phyloP scores from a whole-genome alignment of 2,329 filamentous ascomycete genomes.

The Cercospora brassicicola region DNA sequence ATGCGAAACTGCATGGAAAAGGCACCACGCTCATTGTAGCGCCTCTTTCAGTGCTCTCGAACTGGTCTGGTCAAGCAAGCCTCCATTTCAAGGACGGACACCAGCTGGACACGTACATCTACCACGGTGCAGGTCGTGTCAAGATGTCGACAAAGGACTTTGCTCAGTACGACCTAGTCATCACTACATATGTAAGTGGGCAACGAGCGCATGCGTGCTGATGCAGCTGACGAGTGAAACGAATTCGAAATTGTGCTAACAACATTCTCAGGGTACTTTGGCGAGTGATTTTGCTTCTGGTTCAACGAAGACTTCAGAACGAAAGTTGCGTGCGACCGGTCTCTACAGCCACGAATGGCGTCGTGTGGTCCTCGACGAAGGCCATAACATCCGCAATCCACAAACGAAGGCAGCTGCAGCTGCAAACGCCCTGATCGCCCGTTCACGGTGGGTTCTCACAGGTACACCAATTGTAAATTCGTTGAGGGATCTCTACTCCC shows the following conservation, averaged over 20 bases:
- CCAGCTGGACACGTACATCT: constrained; percentile 67
- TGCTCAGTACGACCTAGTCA: constrained; percentile 68
- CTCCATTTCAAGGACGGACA: constrained; percentile 67
- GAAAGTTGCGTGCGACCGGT: constrained; percentile 45
- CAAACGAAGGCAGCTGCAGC: constrained; percentile 71
- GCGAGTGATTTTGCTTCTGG: constrained; percentile 62
- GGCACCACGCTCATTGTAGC: constrained; percentile 77
- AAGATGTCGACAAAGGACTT: constrained; percentile 58
- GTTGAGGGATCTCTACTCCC: constrained; percentile 76
- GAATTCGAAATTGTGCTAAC: not conserved
- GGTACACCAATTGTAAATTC: constrained; percentile 65
- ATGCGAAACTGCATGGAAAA: constrained; percentile 37
- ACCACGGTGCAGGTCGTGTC: constrained; percentile 66
- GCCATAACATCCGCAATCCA: constrained; percentile 77
- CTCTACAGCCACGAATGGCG: constrained; percentile 71
- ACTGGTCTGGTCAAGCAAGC: constrained; percentile 79
- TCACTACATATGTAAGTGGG: constrained; percentile 67
- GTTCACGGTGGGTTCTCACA: constrained; percentile 75
- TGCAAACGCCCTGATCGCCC: constrained; percentile 64
- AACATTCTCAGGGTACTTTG: constrained; percentile 57
- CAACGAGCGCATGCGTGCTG: not conserved
- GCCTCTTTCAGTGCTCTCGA: constrained; percentile 84
- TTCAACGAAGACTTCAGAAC: constrained; percentile 30
- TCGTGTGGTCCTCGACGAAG: constrained; percentile 78
- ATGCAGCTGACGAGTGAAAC: not conserved